phyloP scores from a whole-genome alignment of 768 basidiomycete species.

The Boletus rubescentipes region DNA sequence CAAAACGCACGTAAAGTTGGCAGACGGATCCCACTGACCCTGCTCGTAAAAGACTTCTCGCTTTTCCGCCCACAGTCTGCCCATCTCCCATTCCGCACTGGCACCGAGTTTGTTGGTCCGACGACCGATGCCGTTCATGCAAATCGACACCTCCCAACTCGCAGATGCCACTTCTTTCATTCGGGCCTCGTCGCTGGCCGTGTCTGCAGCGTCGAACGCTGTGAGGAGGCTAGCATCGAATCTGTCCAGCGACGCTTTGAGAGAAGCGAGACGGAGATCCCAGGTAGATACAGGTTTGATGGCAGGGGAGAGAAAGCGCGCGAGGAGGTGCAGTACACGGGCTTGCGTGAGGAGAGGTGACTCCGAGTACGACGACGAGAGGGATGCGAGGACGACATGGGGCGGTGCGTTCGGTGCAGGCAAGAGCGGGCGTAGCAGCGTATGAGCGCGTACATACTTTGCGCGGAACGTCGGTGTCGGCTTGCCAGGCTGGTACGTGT shows the following conservation, averaged over 20 bases:
- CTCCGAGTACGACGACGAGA: slow-evolving; percentile 33
- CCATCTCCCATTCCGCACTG: slow-evolving; percentile 38
- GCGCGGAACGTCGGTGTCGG: slow-evolving; percentile 42
- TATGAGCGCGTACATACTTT: slow-evolving; percentile 66
- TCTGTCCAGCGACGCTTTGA: slow-evolving; percentile 79
- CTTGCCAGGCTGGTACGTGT: slow-evolving; percentile 20
- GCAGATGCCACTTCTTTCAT: slow-evolving; percentile 85
- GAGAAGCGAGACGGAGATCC: slow-evolving; percentile 57
- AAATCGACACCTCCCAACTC: slow-evolving; percentile 80
- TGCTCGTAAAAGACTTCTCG: slow-evolving; percentile 90
- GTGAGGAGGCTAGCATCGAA: slow-evolving; percentile 87
- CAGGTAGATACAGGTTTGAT: slow-evolving; percentile 74
- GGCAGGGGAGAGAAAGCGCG: slow-evolving; percentile 66
- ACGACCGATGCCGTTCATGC: slow-evolving; percentile 34
- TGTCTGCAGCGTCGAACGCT: slow-evolving; percentile 87
- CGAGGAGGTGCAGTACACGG: slow-evolving; percentile 67
- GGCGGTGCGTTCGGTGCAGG: slow-evolving; percentile 59
- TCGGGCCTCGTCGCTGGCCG: slow-evolving; percentile 59
- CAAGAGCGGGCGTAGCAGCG: slow-evolving; percentile 59
- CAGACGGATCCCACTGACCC: slow-evolving; percentile 72
- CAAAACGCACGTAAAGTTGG: slow-evolving; percentile 75
- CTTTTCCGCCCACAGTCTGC: slow-evolving; percentile 94
- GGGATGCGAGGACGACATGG: slow-evolving; percentile 59
- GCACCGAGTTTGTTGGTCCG: background rate
- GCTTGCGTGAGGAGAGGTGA: slow-evolving; percentile 56